Evolutionary conservation across 148 eudicot species (phyloP), one percentile per base, ranked within the genome.

Genomic region (Diospyros kaki): DNA sequence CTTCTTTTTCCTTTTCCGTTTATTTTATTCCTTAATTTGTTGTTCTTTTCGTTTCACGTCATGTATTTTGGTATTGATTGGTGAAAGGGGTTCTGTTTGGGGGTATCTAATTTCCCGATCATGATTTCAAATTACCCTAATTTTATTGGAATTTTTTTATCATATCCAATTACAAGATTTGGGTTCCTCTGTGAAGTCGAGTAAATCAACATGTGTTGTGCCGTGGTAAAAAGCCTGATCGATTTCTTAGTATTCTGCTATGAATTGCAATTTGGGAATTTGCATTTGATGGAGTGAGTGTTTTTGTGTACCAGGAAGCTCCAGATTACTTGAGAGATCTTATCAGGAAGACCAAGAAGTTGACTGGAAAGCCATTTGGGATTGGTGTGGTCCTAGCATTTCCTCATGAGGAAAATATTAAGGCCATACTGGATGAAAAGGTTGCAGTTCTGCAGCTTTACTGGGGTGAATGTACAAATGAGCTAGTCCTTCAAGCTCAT

Each of bases 341-440:
- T 82, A 90, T 94, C 80, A 90, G 90, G 83, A 92, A 86, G 89
- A 94, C 98, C 2, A 83, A 83, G 67, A 78, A 82, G 76, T 84
- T 94, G 73, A 94, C 98, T 41, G 77, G 88, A 77, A 94, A 90
- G 67, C 96, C 92, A 6, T 94, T 94, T 82, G 98, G 98, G 73
- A 77, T 94, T 38, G 97, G 91, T 53, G 86, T 92, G 71, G 86
- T 94, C 69, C 38, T 94, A 76, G 96, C 98, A 69, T 94, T 94
- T 85, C 96, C 98, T 59, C 92, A 92, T 66, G 83, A 90, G 80
- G 92, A 92, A 76, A 94, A 94, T 76, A 13, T 94, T 48, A 88
- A 87, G 81, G 96, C 82, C 52, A 90, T 94, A 73, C 82, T 94
- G 43, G 96, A 92, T 45, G 98, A 92, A 77, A 92, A 87, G 71